Conservation (phyloP, 768 basidiomycete species). For the Russula virescens region DNA sequence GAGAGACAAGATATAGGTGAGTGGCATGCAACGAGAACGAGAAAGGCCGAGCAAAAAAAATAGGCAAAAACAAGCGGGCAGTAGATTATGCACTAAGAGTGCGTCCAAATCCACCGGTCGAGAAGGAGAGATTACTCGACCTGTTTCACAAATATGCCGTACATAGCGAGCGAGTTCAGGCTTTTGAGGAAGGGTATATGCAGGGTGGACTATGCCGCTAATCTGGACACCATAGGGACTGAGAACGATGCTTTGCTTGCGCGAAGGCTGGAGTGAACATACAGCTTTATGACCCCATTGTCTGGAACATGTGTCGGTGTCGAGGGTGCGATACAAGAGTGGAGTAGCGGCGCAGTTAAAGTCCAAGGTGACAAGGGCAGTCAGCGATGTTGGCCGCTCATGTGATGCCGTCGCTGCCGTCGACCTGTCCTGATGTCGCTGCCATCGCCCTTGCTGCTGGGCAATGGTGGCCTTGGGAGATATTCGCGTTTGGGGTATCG, state of each 20-base stretch:
- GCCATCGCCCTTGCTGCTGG: too few relatives aligned
- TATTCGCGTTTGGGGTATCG: too few relatives aligned
- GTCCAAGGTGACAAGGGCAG: constrained; percentile 47
- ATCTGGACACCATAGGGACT: constrained; percentile 16
- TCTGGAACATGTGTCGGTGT: constrained; percentile 41
- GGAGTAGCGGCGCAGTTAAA: constrained; percentile 56
- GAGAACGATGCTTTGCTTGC: background rate
- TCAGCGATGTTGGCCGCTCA: too few relatives aligned
- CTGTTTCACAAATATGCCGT: constrained; percentile 55
- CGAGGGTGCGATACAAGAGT: constrained; percentile 54
- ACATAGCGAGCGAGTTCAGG: constrained; percentile 62
- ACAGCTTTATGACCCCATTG: constrained; percentile 10
- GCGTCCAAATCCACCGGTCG: background rate
- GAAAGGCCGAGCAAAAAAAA: background rate
- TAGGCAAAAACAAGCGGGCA: background rate
- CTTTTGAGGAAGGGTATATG: constrained; percentile 46
- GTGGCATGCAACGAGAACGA: background rate
- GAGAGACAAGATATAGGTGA: background rate
- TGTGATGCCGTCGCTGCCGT: too few relatives aligned
- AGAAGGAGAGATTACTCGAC: constrained; percentile 31
- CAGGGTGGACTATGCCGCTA: constrained; percentile 45
- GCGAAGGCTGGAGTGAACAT: background rate
- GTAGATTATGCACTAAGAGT: constrained; percentile 8
- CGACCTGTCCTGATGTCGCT: too few relatives aligned
- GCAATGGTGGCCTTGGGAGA: too few relatives aligned